Conservation (phyloP, 352 stramenopile species). For the Thalassiosira delicatula region DNA sequence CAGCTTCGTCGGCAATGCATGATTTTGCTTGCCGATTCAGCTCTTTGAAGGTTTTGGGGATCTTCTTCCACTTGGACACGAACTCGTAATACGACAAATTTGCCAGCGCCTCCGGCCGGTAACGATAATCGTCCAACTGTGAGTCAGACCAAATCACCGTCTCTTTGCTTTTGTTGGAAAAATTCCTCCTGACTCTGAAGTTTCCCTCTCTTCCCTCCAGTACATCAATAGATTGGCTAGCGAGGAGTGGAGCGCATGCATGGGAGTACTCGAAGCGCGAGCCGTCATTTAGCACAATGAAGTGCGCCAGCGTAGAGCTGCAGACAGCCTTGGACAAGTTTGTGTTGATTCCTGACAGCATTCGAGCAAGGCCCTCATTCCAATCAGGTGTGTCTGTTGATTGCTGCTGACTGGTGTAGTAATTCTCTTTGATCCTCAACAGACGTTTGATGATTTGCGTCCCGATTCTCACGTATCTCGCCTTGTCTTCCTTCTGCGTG, state of each 20-base stretch:
- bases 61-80: constrained; percentile 25
- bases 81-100: constrained; percentile 24
- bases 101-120: constrained; percentile 19
- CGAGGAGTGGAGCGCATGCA: constrained; percentile 39
- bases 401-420: no score
- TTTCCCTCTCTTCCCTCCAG: constrained; percentile 18
- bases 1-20: neutral
- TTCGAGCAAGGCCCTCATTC: constrained; percentile 41
- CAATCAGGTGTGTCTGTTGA: no score
- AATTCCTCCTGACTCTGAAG: constrained; percentile 7
- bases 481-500: no score
- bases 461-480: no score
- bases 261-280: constrained; percentile 51
- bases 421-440: no score
- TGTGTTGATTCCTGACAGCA: constrained; percentile 47
- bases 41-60: constrained; percentile 16
- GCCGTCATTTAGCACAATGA: constrained; percentile 29
- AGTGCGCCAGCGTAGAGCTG: constrained; percentile 50
- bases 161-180: neutral
- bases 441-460: no score
- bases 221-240: constrained; percentile 34
- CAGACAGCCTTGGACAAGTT: constrained; percentile 29
- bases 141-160: constrained; percentile 25
- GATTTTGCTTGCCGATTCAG: neutral
- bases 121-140: constrained; percentile 35